A percentile compares a stretch with the other conserved stretches of the same genome.
Conservation (phyloP, 345 rosid species). For the Populus alba region DNA sequence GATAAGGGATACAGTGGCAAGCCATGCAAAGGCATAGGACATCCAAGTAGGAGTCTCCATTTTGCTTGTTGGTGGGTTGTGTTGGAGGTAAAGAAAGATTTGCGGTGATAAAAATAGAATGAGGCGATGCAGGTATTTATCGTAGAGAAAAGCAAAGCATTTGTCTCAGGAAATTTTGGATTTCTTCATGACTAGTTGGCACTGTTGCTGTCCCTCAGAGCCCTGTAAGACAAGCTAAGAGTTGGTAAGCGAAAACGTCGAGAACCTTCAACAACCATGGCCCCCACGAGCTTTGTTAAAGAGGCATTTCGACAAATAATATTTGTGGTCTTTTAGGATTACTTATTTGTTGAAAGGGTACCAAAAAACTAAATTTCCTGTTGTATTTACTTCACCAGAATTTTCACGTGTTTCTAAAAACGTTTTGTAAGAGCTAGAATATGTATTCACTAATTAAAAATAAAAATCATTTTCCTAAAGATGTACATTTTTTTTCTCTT, state of each 20-base stretch:
- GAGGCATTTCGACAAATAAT: not conserved
- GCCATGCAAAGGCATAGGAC: constrained; percentile 19
- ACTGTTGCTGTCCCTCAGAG: not conserved
- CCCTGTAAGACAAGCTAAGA: not conserved
- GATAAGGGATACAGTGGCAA: constrained; percentile 34
- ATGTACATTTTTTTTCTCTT: too few species aligned
- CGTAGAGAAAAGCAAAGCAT: not conserved
- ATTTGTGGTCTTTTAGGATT: too few species aligned
- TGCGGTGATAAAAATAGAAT: not conserved
- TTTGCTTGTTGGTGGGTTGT: not conserved
- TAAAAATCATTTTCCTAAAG: too few species aligned
- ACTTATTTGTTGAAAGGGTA: too few species aligned
- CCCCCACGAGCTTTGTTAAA: not conserved
- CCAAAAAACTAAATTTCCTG: too few species aligned
- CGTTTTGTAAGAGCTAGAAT: too few species aligned
- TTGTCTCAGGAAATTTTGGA: not conserved
- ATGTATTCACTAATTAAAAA: too few species aligned
- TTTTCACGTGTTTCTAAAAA: too few species aligned
- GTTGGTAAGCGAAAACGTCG: not conserved
- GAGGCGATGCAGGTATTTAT: not conserved
- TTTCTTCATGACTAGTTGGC: not conserved
- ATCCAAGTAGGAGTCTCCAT: constrained; percentile 23
- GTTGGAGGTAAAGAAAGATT: not conserved
- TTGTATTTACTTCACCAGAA: too few species aligned
- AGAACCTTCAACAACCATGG: not conserved